Percentiles rank a stretch among this genome's conserved stretches.
phyloP scores from a whole-genome alignment of 495 filamentous ascomycete genomes.

The Penicillium paradoxum region DNA sequence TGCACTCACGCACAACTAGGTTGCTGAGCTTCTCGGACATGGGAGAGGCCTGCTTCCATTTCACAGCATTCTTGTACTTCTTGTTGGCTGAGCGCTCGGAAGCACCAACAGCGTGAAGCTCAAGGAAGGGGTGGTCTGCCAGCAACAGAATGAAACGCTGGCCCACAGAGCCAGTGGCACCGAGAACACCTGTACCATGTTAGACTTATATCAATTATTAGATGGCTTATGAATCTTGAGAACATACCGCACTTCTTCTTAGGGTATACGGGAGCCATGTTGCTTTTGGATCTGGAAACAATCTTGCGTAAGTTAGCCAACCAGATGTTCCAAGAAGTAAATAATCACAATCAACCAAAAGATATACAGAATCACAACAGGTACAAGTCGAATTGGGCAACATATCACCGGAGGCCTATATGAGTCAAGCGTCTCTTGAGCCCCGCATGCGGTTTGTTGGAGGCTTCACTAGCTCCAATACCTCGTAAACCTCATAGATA shows the following conservation, averaged over 20 bases:
- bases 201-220: slow-evolving; percentile 1
- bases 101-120: slow-evolving; percentile 72
- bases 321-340: background rate
- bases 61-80: slow-evolving; percentile 75
- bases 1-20: slow-evolving; percentile 71
- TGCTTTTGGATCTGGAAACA: slow-evolving; percentile 9
- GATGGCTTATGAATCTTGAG: background rate
- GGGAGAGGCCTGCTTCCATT: slow-evolving; percentile 75
- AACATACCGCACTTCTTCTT: slow-evolving; percentile 48
- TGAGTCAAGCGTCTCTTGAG: slow-evolving; percentile 8
- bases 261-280: slow-evolving; percentile 33
- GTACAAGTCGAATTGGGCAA: background rate
- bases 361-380: background rate
- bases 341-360: background rate
- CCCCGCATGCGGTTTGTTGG: slow-evolving; percentile 5
- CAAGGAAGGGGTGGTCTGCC: slow-evolving; percentile 70
- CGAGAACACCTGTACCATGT: slow-evolving; percentile 38
- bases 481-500: background rate
- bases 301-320: slow-evolving; percentile 12
- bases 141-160: slow-evolving; percentile 83
- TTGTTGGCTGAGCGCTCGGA: slow-evolving; percentile 75
- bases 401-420: slow-evolving; percentile 1
- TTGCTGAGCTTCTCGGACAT: slow-evolving; percentile 64
- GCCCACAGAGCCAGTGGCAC: slow-evolving; percentile 67
- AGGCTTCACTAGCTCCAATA: slow-evolving; percentile 4